Evolutionary conservation across 768 basidiomycete species (phyloP), one percentile per base, ranked within the genome.

Genomic region (Russula sp.): DNA sequence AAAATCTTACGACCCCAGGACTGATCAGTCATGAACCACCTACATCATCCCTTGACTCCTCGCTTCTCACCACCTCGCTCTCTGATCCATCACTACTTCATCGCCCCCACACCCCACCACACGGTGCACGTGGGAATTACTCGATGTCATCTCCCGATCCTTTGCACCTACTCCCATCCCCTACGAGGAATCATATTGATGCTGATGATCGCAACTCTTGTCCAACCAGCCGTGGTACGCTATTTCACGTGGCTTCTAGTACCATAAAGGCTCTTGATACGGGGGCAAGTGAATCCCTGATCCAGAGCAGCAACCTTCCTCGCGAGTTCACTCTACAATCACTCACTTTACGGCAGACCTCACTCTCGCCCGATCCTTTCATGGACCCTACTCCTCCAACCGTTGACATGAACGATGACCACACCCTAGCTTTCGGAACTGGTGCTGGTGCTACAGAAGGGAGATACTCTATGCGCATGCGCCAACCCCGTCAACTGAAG

Each of bases 391-490:
- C 20, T 42, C 18, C 41, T 36, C 18, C 46, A 18, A 13, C 8
- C 7, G 13, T 14, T 1, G 49, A 55, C 7, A 25, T 32, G 18
- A 35, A 39, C 58, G 66, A 32, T 7, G n/a, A 55, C 11, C 43
- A 3, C 18, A 25, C 18, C 25, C 14, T 42, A 8, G 13, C 11
- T 29, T 2, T 75, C 10, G 57, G 20, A 10, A 10, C 35, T 20
- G 35, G 0, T 7, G 18, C 9, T 22, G 5, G 9, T 10, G 46
- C 34, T 32, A 34, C 9, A 18, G 62, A 25, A 32, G 62, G 62
- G 10, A 54, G 84, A 36, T 87, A 87, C 69, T 73, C 81, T 0
- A 73, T 89, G 41, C 83, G 88, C 39, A 67, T 69, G 49, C 81
- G 88, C 22, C 73, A 78, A 36, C 70, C 77, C 42, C 75, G 78